These are phyloP conservation scores for Penicillium hesseltinei DNA, from an alignment of 2,329 filamentous ascomycete genomes.

Conservation along the genomic window DNA sequence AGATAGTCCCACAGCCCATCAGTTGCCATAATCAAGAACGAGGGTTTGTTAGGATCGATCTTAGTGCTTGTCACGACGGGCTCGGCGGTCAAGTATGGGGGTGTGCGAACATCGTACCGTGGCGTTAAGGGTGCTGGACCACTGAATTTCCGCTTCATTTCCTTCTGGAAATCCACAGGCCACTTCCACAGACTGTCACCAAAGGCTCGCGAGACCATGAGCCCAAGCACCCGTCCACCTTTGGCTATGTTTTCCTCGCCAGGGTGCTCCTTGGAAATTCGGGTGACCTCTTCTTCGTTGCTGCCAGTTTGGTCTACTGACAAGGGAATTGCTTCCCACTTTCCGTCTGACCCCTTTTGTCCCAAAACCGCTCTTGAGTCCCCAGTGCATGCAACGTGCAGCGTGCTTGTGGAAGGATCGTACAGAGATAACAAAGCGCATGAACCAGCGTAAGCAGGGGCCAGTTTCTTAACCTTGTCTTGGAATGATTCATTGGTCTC, in stretches of 20 bases:
- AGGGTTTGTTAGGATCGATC: conserved; percentile 48
- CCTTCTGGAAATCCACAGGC: conserved; percentile 50
- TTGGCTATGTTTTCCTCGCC: conserved; percentile 59
- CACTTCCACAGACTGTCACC: conserved; percentile 70
- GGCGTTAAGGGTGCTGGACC: conserved; percentile 46
- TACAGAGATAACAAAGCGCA: conserved; percentile 64
- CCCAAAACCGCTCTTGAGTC: conserved; percentile 68
- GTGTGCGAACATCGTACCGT: conserved; percentile 43
- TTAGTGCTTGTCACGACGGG: conserved; percentile 61
- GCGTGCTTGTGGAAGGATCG: conserved; percentile 52
- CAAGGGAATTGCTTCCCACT: conserved; percentile 55
- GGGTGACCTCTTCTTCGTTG: conserved; percentile 57
- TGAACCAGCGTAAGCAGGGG: conserved; percentile 51
- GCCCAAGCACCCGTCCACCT: conserved; percentile 60
- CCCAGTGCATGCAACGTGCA: conserved; percentile 65
- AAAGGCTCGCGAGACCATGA: conserved; percentile 64
- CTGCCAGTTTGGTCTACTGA: conserved; percentile 66
- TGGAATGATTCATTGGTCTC: conserved; percentile 20
- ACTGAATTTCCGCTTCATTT: conserved; percentile 35
- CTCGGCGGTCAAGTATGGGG: conserved; percentile 67
- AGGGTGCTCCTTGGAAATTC: conserved; percentile 60
- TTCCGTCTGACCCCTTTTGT: conserved; percentile 30
- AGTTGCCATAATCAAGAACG: conserved; percentile 65
- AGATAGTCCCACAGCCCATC: conserved; percentile 68
- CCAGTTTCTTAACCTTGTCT: conserved; percentile 24